Percentiles rank a stretch among this genome's conserved stretches.
phyloP scores from a whole-genome alignment of 2,329 filamentous ascomycete species.

The Aureobasidium zeae region DNA sequence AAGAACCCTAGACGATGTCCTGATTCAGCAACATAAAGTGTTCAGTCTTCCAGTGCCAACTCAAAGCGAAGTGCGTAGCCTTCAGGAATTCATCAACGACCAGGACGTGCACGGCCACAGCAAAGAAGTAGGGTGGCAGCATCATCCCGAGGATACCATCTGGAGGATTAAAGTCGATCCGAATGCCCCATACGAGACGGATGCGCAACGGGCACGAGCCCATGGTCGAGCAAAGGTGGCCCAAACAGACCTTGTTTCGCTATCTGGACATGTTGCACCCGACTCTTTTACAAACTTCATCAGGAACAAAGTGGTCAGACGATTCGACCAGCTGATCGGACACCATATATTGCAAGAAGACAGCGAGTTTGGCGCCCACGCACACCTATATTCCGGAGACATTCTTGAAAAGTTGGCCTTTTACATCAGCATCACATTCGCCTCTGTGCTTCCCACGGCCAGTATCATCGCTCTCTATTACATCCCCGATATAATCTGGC shows the following conservation, averaged over 20 bases:
- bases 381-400: conserved; percentile 5
- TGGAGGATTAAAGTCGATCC: conserved; percentile 19
- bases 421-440: conserved; percentile 18
- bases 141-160: conserved; percentile 21
- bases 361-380: conserved; percentile 8
- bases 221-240: conserved; percentile 9
- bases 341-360: conserved; percentile 7
- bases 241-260: conserved; percentile 8
- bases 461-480: conserved; percentile 23
- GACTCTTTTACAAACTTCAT: conserved; percentile 6
- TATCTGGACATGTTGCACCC: conserved; percentile 4
- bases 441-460: conserved; percentile 21
- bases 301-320: neutral
- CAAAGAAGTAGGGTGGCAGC: conserved; percentile 17
- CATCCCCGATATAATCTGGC: conserved; percentile 18
- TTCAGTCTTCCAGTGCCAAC: conserved; percentile 7
- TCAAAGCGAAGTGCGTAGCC: conserved; percentile 2
- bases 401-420: conserved; percentile 4
- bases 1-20: neutral
- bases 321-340: conserved; percentile 1
- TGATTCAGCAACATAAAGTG: conserved; percentile 9
- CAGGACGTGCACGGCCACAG: conserved; percentile 2
- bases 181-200: conserved; percentile 6
- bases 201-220: conserved; percentile 9
- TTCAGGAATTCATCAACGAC: conserved; percentile 11